A percentile compares a stretch with the other conserved stretches of the same genome.
Conservation (phyloP, 805 yeast species). For the Metschnikowia hibisci region DNA sequence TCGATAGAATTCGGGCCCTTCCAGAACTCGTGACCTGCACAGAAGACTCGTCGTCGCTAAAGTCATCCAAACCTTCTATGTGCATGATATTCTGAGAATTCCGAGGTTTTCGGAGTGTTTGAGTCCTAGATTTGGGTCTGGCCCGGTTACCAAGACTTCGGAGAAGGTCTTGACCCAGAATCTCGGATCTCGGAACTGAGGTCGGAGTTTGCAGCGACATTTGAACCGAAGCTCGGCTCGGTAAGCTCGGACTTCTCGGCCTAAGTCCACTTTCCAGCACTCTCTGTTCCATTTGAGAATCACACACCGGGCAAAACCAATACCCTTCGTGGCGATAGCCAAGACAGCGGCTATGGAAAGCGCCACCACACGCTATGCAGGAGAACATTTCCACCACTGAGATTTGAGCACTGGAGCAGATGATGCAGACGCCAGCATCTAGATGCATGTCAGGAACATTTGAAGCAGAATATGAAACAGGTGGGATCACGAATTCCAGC, state of each 20-base stretch:
- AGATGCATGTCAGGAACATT: neutral
- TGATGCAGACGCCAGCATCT: conserved; percentile 25
- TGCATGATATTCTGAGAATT: neutral
- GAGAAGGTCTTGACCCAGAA: neutral
- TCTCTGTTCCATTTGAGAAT: conserved; percentile 30
- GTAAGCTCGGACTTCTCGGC: neutral
- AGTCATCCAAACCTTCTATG: neutral
- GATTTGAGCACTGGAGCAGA: conserved; percentile 36
- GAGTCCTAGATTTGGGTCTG: neutral
- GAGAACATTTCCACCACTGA: conserved; percentile 20
- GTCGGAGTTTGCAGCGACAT: neutral
- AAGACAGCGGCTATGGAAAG: conserved; percentile 40
- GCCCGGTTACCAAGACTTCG: neutral
- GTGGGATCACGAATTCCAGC: conserved; percentile 29
- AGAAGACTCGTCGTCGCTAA: conserved; percentile 3
- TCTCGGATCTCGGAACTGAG: too few relatives aligned
- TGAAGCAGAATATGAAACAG: neutral
- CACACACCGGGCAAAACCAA: conserved; percentile 55
- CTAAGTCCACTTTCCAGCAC: conserved; percentile 8
- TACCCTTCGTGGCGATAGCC: conserved; percentile 22
- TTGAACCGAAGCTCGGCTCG: neutral
- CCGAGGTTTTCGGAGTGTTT: neutral
- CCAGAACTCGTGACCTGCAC: conserved; percentile 3
- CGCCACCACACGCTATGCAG: conserved; percentile 35
- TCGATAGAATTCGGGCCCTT: conserved; percentile 20